Base-by-base conservation (phyloP, 2,329 filamentous ascomycete genomes). In the Bipolaris victoriae region DNA sequence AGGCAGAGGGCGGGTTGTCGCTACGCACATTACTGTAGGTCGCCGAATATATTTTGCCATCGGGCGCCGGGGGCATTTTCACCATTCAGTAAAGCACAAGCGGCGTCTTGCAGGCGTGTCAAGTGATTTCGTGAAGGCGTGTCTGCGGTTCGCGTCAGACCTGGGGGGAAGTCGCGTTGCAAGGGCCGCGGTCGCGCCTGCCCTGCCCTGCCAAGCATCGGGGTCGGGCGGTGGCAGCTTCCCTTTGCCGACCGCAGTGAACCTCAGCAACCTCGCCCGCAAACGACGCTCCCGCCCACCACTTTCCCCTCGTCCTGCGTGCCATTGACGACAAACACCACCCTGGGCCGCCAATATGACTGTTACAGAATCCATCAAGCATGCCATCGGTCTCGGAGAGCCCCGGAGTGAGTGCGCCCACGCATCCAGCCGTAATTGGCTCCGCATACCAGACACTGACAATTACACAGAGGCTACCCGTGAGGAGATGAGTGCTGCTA, bases 401-500 rank as follows among this genome's bases (percentile, higher is more conserved):
- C 66, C 68, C 3, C 55, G 57, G 49, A 71, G 72, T 76, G 60
- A 66, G 72, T 70, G 48, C 46, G 64, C 20, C 24, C 35, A 24
- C 46, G 6, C 63, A 60, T 45, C 40, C n/a, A 35, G 43, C 29
- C 53, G 43, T 60, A 61, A 65, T 68, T 68, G 68, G 46, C 29
- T 37, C 55, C 64, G 74, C 18, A 29, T n/a, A 47, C 36, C 18
- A 69, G 22, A 55, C 31, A 69, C 72, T 79, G 72, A 74, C 70
- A 22, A 36, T 29, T 13, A n/a, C 40, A 66, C 74, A 91, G 88
- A 85, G 78, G 91, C 91, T 67, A 91, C 91, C 65, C 87, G 92
- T 79, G 89, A 96, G 83, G 90, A 95, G 80, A 98, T 98, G 94
- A 89, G 91, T 75, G 91, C 92, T 72, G 93, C 93, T 67, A 89